Conservation (phyloP, 1,284 basidiomycete genomes). For the Ustilago crameri region DNA sequence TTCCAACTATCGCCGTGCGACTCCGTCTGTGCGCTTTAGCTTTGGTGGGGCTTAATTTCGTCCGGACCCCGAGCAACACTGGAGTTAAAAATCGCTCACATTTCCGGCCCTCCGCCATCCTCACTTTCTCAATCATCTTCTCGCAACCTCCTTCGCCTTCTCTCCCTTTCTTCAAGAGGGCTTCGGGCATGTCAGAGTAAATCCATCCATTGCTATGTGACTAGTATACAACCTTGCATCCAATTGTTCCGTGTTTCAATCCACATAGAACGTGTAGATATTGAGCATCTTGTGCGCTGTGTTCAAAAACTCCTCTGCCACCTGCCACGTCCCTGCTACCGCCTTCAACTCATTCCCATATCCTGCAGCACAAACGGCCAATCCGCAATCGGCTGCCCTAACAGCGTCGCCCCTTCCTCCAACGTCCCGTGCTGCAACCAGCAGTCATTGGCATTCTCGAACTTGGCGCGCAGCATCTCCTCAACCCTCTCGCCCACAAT, state of each 20-base stretch:
- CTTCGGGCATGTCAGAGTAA: too few species aligned
- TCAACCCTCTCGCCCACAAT: constrained; percentile 3
- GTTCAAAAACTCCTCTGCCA: constrained; percentile 36
- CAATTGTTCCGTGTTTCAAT: constrained; percentile 11
- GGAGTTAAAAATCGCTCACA: too few species aligned
- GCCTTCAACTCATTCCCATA: constrained; percentile 43
- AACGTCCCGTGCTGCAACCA: constrained; percentile 45
- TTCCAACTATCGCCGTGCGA: too few species aligned
- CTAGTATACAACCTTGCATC: too few species aligned
- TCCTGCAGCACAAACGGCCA: constrained; percentile 49
- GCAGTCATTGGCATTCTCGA: constrained; percentile 24
- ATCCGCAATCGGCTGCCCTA: constrained; percentile 41
- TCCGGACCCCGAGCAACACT: too few species aligned
- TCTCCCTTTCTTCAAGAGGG: too few species aligned
- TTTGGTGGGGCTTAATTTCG: too few species aligned
- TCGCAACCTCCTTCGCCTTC: too few species aligned
- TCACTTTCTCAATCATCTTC: too few species aligned
- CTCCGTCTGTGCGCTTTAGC: too few species aligned
- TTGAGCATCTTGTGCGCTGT: constrained; percentile 36
- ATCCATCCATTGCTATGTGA: too few species aligned
- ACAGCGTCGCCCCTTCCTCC: constrained; percentile 35
- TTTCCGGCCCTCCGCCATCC: too few species aligned
- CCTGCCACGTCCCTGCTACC: constrained; percentile 34
- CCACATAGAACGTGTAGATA: constrained; percentile 36
- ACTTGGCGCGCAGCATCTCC: constrained; percentile 7